phyloP scores from a whole-genome alignment of 331 rosid species.

The Saraca asoca region DNA sequence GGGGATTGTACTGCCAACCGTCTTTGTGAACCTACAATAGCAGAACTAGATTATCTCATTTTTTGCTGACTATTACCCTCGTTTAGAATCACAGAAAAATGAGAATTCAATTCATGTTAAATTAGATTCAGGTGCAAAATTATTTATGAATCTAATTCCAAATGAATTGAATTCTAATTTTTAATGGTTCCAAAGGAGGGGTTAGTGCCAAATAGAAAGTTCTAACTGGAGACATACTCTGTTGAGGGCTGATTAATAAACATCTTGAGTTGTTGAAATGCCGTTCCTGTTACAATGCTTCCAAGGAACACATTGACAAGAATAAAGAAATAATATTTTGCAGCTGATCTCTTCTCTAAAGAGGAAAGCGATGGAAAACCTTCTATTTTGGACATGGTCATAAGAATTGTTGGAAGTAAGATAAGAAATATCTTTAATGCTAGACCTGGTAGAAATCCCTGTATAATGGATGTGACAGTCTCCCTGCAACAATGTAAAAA shows the following conservation, averaged over 20 bases:
- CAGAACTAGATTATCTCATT: too few species aligned
- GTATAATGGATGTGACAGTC: constrained; percentile 62
- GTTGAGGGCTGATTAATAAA: constrained; percentile 58
- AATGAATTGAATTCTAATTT: too few species aligned
- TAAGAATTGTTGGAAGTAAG: constrained; percentile 69
- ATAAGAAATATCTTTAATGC: constrained; percentile 79
- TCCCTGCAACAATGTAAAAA: constrained; percentile 51
- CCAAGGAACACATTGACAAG: constrained; percentile 92
- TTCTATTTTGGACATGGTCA: constrained; percentile 83
- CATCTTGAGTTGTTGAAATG: constrained; percentile 75
- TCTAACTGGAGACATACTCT: constrained; percentile 54
- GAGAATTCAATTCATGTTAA: too few species aligned
- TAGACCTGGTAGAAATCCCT: constrained; percentile 93
- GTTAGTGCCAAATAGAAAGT: constrained; percentile 23
- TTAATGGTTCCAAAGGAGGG: too few species aligned
- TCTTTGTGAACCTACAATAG: constrained; percentile 66
- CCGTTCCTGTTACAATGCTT: constrained; percentile 82
- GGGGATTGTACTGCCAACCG: constrained; percentile 82
- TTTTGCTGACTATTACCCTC: too few species aligned
- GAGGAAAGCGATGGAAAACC: constrained; percentile 69
- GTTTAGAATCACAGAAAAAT: too few species aligned
- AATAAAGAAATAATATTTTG: constrained; percentile 72
- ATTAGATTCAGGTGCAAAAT: too few species aligned
- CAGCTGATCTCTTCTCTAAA: constrained; percentile 83
- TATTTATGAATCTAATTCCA: too few species aligned